Conservation (phyloP, 768 basidiomycete species). For the Suillus decipiens region DNA sequence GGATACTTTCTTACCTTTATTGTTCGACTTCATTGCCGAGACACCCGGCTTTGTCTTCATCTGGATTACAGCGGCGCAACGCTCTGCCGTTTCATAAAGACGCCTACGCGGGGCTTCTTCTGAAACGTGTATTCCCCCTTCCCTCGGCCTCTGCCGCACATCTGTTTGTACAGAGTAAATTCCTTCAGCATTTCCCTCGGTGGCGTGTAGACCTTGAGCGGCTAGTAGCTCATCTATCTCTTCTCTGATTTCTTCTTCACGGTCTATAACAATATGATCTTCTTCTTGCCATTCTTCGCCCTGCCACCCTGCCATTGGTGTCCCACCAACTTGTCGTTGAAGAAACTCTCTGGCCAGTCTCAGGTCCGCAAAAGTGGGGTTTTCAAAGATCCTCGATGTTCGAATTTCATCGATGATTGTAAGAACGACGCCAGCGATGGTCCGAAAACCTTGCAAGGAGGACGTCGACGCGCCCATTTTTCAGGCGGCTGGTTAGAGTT, state of each 20-base stretch:
- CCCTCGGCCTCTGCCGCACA: background rate
- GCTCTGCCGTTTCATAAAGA: conserved; percentile 4
- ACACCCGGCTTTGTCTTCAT: background rate
- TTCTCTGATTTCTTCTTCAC: background rate
- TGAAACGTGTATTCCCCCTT: background rate
- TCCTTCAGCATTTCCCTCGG: background rate
- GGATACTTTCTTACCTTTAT: background rate
- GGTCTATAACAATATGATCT: background rate
- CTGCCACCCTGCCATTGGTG: background rate
- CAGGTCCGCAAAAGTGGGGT: background rate
- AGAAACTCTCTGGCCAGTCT: background rate
- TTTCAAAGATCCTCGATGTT: background rate
- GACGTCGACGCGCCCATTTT: conserved; percentile 5
- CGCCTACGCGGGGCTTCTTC: conserved; percentile 1
- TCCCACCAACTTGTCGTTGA: background rate
- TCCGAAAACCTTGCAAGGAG: background rate
- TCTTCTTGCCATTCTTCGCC: background rate
- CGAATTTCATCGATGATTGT: conserved; percentile 2
- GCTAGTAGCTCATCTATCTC: background rate
- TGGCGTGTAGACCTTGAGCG: too few relatives aligned
- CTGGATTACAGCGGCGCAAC: background rate
- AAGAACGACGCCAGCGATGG: background rate
- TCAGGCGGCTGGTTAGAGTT: background rate
- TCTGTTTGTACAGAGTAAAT: background rate
- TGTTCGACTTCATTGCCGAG: too few relatives aligned